phyloP scores from a whole-genome alignment of 2,329 filamentous ascomycete species.

The Magnaporthales sp. region DNA sequence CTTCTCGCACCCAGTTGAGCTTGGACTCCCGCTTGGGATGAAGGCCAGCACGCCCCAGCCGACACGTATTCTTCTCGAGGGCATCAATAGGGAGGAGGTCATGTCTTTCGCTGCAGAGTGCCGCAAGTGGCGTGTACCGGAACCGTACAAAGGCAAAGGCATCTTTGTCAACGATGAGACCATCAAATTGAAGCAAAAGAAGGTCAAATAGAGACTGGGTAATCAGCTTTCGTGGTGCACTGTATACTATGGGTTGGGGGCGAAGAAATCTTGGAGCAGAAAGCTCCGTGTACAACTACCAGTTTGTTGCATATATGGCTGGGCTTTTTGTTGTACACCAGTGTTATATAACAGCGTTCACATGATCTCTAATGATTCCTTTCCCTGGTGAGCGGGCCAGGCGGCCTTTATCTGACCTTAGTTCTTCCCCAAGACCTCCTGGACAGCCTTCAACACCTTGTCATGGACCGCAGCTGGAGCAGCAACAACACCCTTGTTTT shows the following conservation, averaged over 20 bases:
- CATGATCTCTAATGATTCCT: neutral
- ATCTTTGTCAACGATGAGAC: conserved; percentile 98
- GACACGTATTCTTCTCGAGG: conserved; percentile 84
- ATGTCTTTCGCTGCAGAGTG: conserved; percentile 90
- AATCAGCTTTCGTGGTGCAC: conserved; percentile 3
- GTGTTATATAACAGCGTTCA: neutral
- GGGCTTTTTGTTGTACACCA: conserved; percentile 1
- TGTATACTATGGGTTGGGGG: neutral
- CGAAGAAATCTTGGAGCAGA: neutral
- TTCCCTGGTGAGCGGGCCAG: neutral
- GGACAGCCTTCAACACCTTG: conserved; percentile 72
- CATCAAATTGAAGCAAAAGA: conserved; percentile 97
- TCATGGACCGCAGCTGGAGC: conserved; percentile 69
- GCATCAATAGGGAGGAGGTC: conserved; percentile 74
- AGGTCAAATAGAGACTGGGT: conserved; percentile 63
- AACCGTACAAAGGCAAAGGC: conserved; percentile 99
- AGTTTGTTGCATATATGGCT: neutral
- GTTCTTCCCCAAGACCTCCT: conserved; percentile 53
- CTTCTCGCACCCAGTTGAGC: conserved; percentile 90
- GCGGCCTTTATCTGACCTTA: neutral
- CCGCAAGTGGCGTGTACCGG: conserved; percentile 78
- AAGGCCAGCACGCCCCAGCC: conserved; percentile 83
- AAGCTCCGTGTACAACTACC: neutral
- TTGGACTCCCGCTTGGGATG: conserved; percentile 74
- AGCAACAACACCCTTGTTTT: conserved; percentile 91